Base-by-base conservation (phyloP, 768 basidiomycete species). In the Psilocybe subaeruginosa region DNA sequence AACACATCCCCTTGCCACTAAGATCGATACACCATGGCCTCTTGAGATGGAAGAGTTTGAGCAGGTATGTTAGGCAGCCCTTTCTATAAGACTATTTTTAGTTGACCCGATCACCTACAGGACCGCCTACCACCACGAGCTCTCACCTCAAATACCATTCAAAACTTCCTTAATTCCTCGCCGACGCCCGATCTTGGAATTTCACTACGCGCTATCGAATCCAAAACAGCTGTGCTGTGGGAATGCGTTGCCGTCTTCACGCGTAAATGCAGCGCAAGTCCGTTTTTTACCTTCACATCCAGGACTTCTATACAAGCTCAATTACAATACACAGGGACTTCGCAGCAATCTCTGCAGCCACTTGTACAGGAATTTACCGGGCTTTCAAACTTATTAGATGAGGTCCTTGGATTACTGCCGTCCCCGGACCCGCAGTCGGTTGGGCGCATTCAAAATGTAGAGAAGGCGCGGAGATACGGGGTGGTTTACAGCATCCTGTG, bases 21-120 rank as follows among this genome's bases (percentile, higher is more conserved):
- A 70, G 53, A 63, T 77, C 8, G 74, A 76, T 64, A 77, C 77
- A 0, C 77, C 78, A 0, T 77, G 78, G 75, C 78, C 79, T 0
- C 64, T 77, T 12, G 76, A 75, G 41, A 70, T 72, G 54, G 73
- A 73, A 11, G 74, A 74, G 33, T 78, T 77, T 47, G 72, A 72
- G 62, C 68, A 72, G 64, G 78, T 75, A 45, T 35, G 43, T 56
- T n/a, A 9, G 29, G 6, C 35, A 6, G 16, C 6, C 8, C 14
- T 43, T 43, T 47, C 35, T 49, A 23, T 3, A 16, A 37, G 9
- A 31, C n/a, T 30, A 19, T 53, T 39, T 54, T 9, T 48, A 19
- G 23, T 51, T 27, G 49, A 56, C 5, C 14, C 29, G 30, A 7
- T 27, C 46, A 31, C 12, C 62, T 19, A 23, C 8, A 69, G 69